Base-by-base conservation (phyloP, 1,139 yeast genomes). In the Candida sp. region DNA sequence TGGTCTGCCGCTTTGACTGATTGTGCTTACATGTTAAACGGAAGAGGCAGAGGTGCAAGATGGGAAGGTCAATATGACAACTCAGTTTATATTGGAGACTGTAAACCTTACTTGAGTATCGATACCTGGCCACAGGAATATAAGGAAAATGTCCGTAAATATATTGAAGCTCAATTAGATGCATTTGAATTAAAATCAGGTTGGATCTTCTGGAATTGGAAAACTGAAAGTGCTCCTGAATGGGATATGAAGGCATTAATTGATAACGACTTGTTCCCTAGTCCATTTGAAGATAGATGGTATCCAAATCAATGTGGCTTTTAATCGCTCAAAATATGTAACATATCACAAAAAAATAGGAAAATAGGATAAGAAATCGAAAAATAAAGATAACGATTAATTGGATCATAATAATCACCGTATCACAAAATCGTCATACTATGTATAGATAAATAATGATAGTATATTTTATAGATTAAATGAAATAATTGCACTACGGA, bases 1-100 rank as follows among this genome's bases (percentile, higher is more conserved):
- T 93, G 93, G 86, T 77, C 95, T 27, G 97, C 95, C 19, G 97
- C 98, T 1, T 73, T 91, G 53, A 89, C 97, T 9, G 98, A 93
- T 66, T 93, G 99, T 72, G 82, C 95, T 21, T 75, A 75, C 48
- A 87, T 96, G 96, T 71, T 93, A 48, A 93, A 93, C 57, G 98
- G 98, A 54, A 95, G 88, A 35, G 88, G 89, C 39, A 73, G 82
- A 44, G 97, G 97, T 42, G 84, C 97, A 22, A 81, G 98, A 56
- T 90, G 77, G 67, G 90, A 87, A 42, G 95, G 89, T 22, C 70
- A 84, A 40, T 86, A 66, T 52, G 78, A 70, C 46, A 61, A 64
- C 46, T 66, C 79, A 27, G 65, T 72, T 25, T 73, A 70, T 56
- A 68, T 82, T 46, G 96, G 91, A 21, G 68, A 83, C 3, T 89